phyloP scores from a whole-genome alignment of 1,284 basidiomycete species.

The Rhodofomes roseus region DNA sequence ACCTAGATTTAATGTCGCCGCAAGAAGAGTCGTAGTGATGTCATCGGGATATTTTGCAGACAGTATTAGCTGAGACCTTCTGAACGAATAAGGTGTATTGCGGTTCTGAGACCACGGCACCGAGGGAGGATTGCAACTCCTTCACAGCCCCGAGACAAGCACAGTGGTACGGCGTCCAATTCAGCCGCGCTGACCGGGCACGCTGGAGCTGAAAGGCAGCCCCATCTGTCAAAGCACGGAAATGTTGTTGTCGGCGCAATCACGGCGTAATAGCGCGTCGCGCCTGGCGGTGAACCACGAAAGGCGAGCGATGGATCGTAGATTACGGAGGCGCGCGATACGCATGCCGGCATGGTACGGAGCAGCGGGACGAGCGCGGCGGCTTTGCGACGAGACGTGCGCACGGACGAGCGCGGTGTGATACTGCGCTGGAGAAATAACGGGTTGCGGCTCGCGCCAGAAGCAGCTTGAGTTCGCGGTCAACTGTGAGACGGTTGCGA shows the following conservation, averaged over 20 bases:
- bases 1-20: background rate
- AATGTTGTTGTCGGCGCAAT: background rate
- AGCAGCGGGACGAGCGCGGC: background rate
- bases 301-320: background rate
- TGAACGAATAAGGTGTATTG: background rate
- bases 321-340: background rate
- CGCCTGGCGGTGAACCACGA: background rate
- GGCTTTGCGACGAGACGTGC: background rate
- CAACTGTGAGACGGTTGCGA: background rate
- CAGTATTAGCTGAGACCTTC: background rate
- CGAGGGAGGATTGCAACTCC: too few relatives aligned
- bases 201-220: background rate
- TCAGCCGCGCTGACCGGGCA: background rate
- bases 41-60: background rate
- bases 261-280: background rate
- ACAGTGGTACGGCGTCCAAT: background rate
- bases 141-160: too few relatives aligned
- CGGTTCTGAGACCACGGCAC: background rate
- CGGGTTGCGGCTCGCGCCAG: background rate
- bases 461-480: background rate
- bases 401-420: background rate
- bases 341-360: background rate
- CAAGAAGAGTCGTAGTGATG: background rate
- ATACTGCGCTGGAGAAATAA: background rate
- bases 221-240: background rate